Base-by-base conservation (phyloP, 257 asterid genomes). In the Gardenia jasminoides region DNA sequence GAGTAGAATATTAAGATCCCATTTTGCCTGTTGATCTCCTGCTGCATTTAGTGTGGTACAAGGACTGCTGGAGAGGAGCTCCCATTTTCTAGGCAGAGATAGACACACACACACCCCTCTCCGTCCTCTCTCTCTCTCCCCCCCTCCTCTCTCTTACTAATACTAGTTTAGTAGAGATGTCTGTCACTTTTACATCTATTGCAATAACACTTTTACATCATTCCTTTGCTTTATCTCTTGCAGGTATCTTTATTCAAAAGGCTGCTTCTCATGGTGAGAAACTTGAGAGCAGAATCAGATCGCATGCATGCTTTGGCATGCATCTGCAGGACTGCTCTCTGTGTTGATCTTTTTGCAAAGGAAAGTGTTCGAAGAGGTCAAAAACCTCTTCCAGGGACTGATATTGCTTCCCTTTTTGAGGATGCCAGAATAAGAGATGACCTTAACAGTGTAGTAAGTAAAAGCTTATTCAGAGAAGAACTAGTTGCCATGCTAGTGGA, bases 271-370 rank as follows among this genome's bases (percentile, higher is more conserved):
- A 92, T 93, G 98, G 98, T 93, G 81, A 87, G 94, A 82, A 92
- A 93, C 90, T 86, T 93, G 86, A 89, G 98, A 82, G 98, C 98
- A 36, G 98, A 93, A 83, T 93, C 98, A 26, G 98, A 93, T 72
- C 91, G 98, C 74, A 93, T 93, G 97, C 96, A 93, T 84, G 98
- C 97, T 52, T 86, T 93, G 85, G 98, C 97, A 36, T 93, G 98
- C 89, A 93, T 93, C 79, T 90, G 97, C 80, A 89, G 98, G 54
- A 93, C 98, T 36, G 98, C 98, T 59, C 96, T 93, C 33, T 93
- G 98, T 78, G 97, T 93, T 67, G 96, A 93, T 85, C 98, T 93
- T 83, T 92, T 93, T 46, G 93, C 98, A 62, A 93, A 92, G 84
- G 98, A 93, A 86, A 91, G 93, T 72, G 90, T 93, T 75, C 92